These are phyloP conservation scores for Coemansia sp. DNA, from an alignment of 192 early-diverging fungal species.

Conservation along the genomic window DNA sequence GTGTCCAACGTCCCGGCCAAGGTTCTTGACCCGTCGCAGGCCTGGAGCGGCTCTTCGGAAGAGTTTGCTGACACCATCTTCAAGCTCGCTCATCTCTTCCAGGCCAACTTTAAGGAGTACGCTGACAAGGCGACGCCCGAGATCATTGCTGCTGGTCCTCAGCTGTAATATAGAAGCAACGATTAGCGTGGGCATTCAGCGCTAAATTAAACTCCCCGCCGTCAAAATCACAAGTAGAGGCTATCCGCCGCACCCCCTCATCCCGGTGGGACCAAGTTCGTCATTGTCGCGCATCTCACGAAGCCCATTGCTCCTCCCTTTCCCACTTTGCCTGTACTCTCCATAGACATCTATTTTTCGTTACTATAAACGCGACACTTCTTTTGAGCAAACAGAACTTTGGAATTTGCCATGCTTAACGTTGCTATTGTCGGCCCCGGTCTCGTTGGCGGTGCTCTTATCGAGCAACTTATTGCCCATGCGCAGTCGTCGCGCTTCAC, in stretches of 20 bases:
- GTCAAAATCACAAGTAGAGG: too few relatives aligned
- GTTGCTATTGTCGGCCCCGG: conserved; percentile 93
- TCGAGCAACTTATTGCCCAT: conserved; percentile 70
- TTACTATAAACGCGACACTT: background rate
- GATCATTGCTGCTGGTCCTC: conserved; percentile 68
- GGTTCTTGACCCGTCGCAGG: conserved; percentile 79
- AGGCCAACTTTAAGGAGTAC: conserved; percentile 86
- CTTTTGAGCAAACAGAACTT: too few relatives aligned
- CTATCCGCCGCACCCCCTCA: too few relatives aligned
- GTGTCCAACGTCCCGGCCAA: conserved; percentile 74
- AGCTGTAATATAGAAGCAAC: too few relatives aligned
- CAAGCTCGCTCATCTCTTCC: conserved; percentile 81
- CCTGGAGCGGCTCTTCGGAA: conserved; percentile 74
- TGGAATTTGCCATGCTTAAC: conserved; percentile 62
- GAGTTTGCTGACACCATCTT: conserved; percentile 62
- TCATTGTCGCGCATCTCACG: too few relatives aligned
- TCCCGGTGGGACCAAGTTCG: too few relatives aligned
- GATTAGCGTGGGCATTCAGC: too few relatives aligned
- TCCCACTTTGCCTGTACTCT: too few relatives aligned
- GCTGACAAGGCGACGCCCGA: conserved; percentile 70
- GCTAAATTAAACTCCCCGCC: too few relatives aligned
- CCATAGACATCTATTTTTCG: background rate
- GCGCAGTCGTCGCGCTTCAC: conserved; percentile 41
- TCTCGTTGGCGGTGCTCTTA: conserved; percentile 86
- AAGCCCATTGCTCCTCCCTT: background rate